Conservation (phyloP, 805 yeast species). For the Hagleromyces aurorensis region DNA sequence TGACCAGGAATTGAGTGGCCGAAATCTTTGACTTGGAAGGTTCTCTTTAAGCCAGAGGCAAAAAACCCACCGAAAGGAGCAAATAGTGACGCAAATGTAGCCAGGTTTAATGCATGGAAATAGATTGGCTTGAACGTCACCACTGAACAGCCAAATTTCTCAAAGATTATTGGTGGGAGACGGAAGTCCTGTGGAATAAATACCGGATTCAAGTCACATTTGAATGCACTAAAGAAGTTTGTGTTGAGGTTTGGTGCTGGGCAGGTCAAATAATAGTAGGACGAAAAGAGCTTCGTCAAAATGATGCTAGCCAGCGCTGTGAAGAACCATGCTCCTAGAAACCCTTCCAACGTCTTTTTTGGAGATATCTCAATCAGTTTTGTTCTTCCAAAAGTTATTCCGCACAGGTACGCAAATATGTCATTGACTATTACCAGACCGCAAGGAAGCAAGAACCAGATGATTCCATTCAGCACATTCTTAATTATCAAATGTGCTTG, state of each 20-base stretch:
- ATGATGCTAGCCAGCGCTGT: conserved; percentile 69
- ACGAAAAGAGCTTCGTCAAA: conserved; percentile 55
- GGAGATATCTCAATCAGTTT: conserved; percentile 92
- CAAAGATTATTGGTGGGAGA: conserved; percentile 61
- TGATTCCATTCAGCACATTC: conserved; percentile 81
- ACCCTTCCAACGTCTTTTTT: conserved; percentile 95
- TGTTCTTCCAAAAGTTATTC: conserved; percentile 91
- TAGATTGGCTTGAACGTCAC: conserved; percentile 77
- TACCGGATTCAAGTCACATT: conserved; percentile 84
- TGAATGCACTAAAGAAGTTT: conserved; percentile 53
- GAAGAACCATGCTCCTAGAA: conserved; percentile 94
- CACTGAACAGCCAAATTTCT: conserved; percentile 38
- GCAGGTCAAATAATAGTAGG: conserved; percentile 73
- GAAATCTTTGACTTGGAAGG: conserved; percentile 93
- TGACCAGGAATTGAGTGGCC: conserved; percentile 99
- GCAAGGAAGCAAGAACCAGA: conserved; percentile 92
- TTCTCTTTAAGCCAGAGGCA: conserved; percentile 94
- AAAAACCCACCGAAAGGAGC: conserved; percentile 99
- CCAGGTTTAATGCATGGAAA: conserved; percentile 76
- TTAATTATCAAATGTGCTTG: conserved; percentile 91
- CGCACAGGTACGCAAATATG: conserved; percentile 93
- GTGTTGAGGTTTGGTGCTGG: conserved; percentile 65
- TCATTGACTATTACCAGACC: conserved; percentile 90
- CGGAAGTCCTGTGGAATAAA: conserved; percentile 72
- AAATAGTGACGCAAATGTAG: conserved; percentile 91